Base-by-base conservation (phyloP, 805 yeast genomes). In the Ogataea dorogensis region DNA sequence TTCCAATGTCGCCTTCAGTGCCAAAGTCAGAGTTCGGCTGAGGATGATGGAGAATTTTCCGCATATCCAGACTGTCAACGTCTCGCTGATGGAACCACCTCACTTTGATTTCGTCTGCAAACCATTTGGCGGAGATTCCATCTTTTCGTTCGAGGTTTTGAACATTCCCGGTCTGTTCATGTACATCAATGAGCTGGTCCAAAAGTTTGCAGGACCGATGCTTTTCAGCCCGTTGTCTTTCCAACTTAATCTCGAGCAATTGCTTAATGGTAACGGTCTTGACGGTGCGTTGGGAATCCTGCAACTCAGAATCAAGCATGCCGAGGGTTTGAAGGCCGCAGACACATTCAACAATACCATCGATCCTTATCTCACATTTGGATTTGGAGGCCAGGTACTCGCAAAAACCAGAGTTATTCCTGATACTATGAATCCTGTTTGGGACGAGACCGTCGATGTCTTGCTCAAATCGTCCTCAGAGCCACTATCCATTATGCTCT, bases 31-130 rank as follows among this genome's bases (percentile, higher is more conserved):
- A 61, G 77, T 93, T 34, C 73, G 97, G 54, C 61, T 94, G 57
- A 84, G 88, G 70, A 80, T 93, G 81, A 91, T 86, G 83, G 61
- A 87, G 3, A 71, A 86, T 7, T 88, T 84, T 63, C 99, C 99
- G 3, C 98, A 93, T 64, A 70, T 93, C 43, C 94, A 93, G 59
- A 89, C 96, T 1, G 80, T 88, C 15, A 89, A 84, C 54, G 76
- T 93, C 19, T 81, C 95, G 12, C 65, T 94, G 47, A 67, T 88
- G 63, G 91, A 86, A 41, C 81, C 93, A 23, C 97, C 98, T 7
- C 74, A 81, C 47, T 77, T 91, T 60, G 98, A 94, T 62, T 93
- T 89, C 58, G 75, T 77, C 37, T 73, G 86, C 28, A 80, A 74
- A 47, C 74, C 83, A n/a, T 30, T 74, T 9, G 69, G 84, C 33